Conservation (phyloP, 495 filamentous ascomycete genomes). For the Acidiella bohemica region DNA sequence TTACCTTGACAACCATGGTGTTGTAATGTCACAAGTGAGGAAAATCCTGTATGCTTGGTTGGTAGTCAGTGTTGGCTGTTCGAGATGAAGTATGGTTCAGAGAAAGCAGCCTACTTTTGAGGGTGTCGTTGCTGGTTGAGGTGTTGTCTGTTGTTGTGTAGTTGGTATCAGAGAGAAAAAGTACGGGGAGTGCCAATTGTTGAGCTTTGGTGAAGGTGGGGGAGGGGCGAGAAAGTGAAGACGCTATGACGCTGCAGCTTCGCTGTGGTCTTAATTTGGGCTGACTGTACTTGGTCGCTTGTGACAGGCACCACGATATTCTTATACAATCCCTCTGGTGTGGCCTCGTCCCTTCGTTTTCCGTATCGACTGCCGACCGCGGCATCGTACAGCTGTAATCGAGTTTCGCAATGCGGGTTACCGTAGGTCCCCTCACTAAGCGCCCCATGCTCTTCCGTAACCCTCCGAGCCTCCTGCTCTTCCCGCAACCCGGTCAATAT, state of each 20-base stretch:
- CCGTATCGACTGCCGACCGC: background rate
- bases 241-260: background rate
- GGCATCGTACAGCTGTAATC: background rate
- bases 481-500: conserved; percentile 3
- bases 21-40: background rate
- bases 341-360: too few species aligned
- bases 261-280: background rate
- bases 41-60: background rate
- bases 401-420: background rate
- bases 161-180: background rate
- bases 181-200: background rate
- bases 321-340: background rate
- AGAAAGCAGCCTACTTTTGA: too few species aligned
- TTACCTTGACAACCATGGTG: conserved; percentile 32
- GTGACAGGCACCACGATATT: background rate
- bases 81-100: too few species aligned
- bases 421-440: background rate
- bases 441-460: background rate
- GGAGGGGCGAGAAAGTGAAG: background rate
- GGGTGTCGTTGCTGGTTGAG: background rate
- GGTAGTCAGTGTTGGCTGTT: background rate
- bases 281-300: background rate
- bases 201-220: background rate
- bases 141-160: background rate
- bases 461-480: background rate